Base-by-base conservation (phyloP, 805 yeast species). In the Dipodascus geniculatus region DNA sequence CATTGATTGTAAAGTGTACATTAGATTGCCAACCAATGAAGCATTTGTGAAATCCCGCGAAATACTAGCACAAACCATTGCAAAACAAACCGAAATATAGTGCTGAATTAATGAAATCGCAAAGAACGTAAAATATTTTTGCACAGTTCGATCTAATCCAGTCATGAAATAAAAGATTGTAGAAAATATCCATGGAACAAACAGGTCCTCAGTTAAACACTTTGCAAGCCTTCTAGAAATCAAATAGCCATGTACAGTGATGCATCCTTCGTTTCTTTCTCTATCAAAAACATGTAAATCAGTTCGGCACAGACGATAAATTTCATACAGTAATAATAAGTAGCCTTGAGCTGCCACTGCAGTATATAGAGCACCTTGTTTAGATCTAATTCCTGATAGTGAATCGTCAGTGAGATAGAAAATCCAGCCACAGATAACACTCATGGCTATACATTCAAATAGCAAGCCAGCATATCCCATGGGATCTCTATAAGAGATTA, bases 381-480 rank as follows among this genome's bases (percentile, higher is more conserved):
- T 65, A 1, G 95, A 75, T 57, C 95, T 68, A 20, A 85, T 74
- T 3, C 95, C 95, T 0, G 81, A 74, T 35, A 81, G 58, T 11
- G 78, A 71, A 2, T 75, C 73, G 19, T 75, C 78, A 3, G 61
- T 51, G 58, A 77, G 77, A 63, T 68, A 83, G 61, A 82, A 87
- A 47, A 87, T 75, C 89, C 93, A 85, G 0, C 96, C 96, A 47
- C 77, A 68, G n/a, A 81, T 68, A 1, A 80, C 62, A 0, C 88
- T 84, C 57, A 85, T 68, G 3, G 82, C 58, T 0, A 77, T 52
- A 42, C 82, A 77, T n/a, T 72, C 74, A 20, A 72, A 57, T 3
- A 80, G 65, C 1, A 76, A 64, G 42, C 71, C 77, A 2, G 69
- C 49, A 11, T 74, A 63, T 0, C 82, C 80, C 51, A 75, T 65